These are phyloP conservation scores for Halophytophthora batemanensis DNA, from an alignment of 352 stramenopile species.

Conservation along the genomic window DNA sequence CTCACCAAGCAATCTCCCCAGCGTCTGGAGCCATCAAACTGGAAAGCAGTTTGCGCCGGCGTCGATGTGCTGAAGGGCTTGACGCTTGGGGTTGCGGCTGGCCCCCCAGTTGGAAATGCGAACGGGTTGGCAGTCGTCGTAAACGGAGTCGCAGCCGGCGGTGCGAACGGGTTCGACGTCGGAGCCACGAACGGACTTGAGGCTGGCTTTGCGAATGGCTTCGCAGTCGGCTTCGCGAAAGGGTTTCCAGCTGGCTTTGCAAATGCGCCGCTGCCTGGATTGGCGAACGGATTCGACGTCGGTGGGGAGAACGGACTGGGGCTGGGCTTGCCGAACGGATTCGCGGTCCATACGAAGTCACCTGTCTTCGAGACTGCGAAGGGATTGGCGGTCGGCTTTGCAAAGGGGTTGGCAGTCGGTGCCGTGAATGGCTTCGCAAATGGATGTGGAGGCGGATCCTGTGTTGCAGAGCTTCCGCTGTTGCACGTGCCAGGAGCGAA, in stretches of 20 bases:
- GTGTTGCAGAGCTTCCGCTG: no score
- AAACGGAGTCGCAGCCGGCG: background rate
- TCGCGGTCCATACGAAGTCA: no score
- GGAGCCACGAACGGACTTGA: background rate
- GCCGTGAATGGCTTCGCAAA: conserved; percentile 1
- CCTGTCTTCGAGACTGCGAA: background rate
- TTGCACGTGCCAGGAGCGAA: no score
- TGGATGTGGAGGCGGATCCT: no score
- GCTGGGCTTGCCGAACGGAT: no score
- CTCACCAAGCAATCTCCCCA: no score
- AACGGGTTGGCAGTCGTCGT: conserved; percentile 10
- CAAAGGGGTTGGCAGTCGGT: no score
- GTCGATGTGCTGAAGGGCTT: background rate
- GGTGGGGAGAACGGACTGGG: background rate
- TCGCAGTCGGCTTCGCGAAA: background rate
- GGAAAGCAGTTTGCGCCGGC: background rate
- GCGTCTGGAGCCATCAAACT: no score
- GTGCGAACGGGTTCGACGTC: background rate
- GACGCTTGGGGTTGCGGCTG: background rate
- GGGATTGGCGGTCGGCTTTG: conserved; percentile 8
- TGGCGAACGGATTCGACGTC: conserved; percentile 13
- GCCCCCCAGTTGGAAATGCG: background rate
- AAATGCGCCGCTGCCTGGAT: conserved; percentile 7
- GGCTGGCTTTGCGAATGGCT: background rate
- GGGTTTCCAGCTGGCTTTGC: background rate